Conservation (phyloP, 2,329 filamentous ascomycete genomes). For the Trichoderma harzianum region DNA sequence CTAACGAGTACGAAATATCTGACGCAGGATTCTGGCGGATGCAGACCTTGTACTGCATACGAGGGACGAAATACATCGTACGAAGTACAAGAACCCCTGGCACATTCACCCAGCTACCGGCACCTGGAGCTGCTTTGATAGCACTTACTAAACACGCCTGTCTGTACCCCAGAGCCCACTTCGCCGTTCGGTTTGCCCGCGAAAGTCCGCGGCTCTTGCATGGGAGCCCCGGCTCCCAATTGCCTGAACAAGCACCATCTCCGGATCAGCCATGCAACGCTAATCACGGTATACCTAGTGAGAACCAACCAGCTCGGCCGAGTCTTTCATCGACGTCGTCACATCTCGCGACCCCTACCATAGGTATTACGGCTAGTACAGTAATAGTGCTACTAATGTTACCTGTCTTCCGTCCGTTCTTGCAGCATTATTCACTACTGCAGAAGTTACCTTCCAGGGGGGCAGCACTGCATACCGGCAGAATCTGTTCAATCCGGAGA, state of each 20-base stretch:
- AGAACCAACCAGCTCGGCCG: conserved; percentile 18
- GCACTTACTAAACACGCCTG: background rate
- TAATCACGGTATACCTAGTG: conserved; percentile 16
- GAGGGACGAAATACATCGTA: background rate
- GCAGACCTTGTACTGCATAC: background rate
- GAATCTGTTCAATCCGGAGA: background rate
- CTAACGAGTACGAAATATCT: background rate
- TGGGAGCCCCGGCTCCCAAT: conserved; percentile 19
- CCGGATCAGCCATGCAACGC: conserved; percentile 20
- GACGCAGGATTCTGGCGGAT: background rate
- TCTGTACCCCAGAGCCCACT: conserved; percentile 15
- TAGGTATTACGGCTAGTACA: background rate
- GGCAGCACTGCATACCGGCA: background rate
- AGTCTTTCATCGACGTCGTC: conserved; percentile 13
- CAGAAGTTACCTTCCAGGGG: background rate
- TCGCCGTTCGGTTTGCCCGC: conserved; percentile 18
- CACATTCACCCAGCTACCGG: background rate
- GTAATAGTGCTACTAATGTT: background rate
- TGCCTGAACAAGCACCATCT: conserved; percentile 24
- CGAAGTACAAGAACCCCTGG: background rate
- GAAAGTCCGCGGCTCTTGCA: conserved; percentile 18
- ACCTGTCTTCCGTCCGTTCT: too few species aligned
- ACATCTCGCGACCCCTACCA: background rate
- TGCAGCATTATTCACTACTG: background rate
- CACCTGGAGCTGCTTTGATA: background rate